These are phyloP conservation scores for Chalaropsis ovoidea DNA, from an alignment of 2,329 filamentous ascomycete species.

Conservation along the genomic window DNA sequence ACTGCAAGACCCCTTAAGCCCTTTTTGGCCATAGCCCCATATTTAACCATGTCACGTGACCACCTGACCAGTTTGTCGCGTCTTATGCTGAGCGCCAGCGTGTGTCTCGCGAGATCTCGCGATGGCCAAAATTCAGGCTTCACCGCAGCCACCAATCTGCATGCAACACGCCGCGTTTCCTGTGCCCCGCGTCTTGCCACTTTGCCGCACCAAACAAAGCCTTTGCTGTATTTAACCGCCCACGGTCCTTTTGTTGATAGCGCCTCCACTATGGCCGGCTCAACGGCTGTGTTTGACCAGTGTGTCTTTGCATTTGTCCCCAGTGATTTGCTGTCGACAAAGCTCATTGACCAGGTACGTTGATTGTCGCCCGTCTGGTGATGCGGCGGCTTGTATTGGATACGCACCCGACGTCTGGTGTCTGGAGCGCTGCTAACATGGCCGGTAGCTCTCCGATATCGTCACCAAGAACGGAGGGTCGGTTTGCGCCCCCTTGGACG, in stretches of 20 bases:
- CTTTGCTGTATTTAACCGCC: background rate
- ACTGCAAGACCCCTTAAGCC: slow-evolving; percentile 10
- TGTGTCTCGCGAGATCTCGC: background rate
- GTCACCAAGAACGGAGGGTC: slow-evolving; percentile 43
- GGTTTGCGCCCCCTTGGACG: slow-evolving; percentile 39
- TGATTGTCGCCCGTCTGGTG: background rate
- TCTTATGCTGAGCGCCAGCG: background rate
- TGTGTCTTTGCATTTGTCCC: slow-evolving; percentile 41
- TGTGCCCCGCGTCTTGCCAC: background rate
- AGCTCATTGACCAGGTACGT: slow-evolving; percentile 36
- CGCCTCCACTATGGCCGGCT: slow-evolving; percentile 15
- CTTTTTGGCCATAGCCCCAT: background rate
- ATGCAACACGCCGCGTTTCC: background rate
- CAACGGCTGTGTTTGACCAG: slow-evolving; percentile 35
- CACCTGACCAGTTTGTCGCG: background rate
- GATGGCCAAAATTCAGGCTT: background rate
- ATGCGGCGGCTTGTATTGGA: too few species aligned
- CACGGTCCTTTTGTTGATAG: background rate
- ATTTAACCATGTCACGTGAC: background rate
- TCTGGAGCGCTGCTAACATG: background rate
- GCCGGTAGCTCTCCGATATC: slow-evolving; percentile 36
- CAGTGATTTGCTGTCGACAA: slow-evolving; percentile 35
- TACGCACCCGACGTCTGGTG: too few species aligned
- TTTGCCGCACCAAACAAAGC: background rate
- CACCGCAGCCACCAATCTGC: background rate